Evolutionary conservation across 108 stramenopile genomes (phyloP), one percentile per base, ranked within the genome.

Genomic region (Cyclostephanos invisitatus): DNA sequence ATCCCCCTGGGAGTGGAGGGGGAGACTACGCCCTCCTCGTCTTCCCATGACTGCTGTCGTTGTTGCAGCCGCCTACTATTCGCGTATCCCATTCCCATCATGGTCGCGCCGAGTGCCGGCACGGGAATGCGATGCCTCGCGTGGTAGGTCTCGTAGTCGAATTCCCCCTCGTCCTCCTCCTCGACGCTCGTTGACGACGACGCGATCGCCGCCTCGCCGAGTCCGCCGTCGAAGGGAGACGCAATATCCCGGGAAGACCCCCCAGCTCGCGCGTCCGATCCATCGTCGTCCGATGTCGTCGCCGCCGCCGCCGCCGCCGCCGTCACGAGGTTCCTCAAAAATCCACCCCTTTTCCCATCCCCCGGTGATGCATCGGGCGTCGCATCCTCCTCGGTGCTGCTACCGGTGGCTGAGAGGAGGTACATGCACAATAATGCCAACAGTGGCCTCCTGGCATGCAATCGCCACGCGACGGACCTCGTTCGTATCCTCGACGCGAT

Each of bases 71-170:
- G 58, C 29, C 32, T 32, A 32, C 46, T 62, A n/a, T n/a, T n/a
- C n/a, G n/a, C n/a, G n/a, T n/a, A n/a, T n/a, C n/a, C n/a, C n/a
- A 60, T 37, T 46, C 76, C 76, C 69, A 70, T 77, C 62, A 77
- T 48, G 35, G 67, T 70, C 32, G 64, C 63, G 9, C 76, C 64
- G n/a, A 77, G 36, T 12, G 64, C 76, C 25, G 76, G 76, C 47
- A 77, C 53, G 11, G 76, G 76, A 40, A 77, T 77, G 7, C 65
- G 28, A 36, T 69, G 64, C 64, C 25, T 15, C 25, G 57, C 35
- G 46, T 77, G 76, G 28, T 68, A 70, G 48, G 29, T 55, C 40
- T 77, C 76, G 36, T 77, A 77, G 56, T 77, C 76, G 36, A 64
- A 73, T 47, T 65, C 72, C 66, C 66, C 76, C 29, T 59, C 64